phyloP scores from a whole-genome alignment of 2,329 filamentous ascomycete species.

The Trichoderma gracile region DNA sequence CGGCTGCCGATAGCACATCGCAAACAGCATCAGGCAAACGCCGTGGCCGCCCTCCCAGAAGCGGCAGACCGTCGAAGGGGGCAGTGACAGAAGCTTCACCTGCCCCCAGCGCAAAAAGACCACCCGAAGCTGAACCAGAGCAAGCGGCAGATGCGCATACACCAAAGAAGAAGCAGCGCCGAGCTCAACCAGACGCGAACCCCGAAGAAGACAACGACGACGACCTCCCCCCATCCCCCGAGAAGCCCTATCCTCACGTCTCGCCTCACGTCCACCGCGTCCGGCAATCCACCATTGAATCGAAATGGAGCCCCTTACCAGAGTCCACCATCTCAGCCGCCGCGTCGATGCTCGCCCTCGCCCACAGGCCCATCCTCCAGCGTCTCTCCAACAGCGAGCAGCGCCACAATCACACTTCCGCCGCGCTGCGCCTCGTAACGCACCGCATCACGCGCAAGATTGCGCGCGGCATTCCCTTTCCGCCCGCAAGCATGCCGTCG shows the following conservation, averaged over 20 bases:
- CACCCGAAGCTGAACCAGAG: neutral
- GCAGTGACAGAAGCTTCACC: neutral
- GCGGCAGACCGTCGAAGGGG: slow-evolving; percentile 5
- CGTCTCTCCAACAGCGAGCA: slow-evolving; percentile 52
- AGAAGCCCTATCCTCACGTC: slow-evolving; percentile 52
- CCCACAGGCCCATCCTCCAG: slow-evolving; percentile 62
- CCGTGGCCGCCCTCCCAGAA: slow-evolving; percentile 15
- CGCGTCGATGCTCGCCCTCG: slow-evolving; percentile 56
- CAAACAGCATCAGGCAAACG: slow-evolving; percentile 2
- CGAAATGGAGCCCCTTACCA: slow-evolving; percentile 66
- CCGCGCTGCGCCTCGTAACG: slow-evolving; percentile 57
- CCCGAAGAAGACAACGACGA: slow-evolving; percentile 27
- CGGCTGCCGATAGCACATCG: neutral
- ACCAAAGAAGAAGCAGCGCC: slow-evolving; percentile 26
- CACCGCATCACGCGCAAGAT: slow-evolving; percentile 60
- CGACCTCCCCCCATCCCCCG: slow-evolving; percentile 33
- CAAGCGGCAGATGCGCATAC: neutral
- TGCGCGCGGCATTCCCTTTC: slow-evolving; percentile 64
- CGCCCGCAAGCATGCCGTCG: slow-evolving; percentile 47
- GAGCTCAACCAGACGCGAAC: slow-evolving; percentile 26
- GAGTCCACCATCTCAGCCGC: slow-evolving; percentile 56
- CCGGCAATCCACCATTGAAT: slow-evolving; percentile 64
- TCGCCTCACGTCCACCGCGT: slow-evolving; percentile 54
- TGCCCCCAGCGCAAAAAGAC: neutral
- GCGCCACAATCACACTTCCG: slow-evolving; percentile 54